A percentile compares a stretch with the other conserved stretches of the same genome.
These are phyloP conservation scores for Ochromonadaceae sp. DNA, from an alignment of 352 stramenopile species.

Conservation along the genomic window DNA sequence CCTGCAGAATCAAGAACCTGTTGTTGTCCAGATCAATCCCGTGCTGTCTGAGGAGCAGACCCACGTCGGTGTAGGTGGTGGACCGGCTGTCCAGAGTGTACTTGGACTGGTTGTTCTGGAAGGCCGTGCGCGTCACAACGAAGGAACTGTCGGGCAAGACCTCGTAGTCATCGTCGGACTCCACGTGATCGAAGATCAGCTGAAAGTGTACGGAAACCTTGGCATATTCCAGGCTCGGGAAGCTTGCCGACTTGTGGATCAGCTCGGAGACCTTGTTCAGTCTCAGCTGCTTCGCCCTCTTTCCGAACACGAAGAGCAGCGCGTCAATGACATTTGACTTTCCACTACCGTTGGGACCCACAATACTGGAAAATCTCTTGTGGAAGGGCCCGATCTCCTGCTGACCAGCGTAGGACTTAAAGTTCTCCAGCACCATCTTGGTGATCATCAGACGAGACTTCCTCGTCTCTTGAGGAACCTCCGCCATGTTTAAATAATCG, in stretches of 20 bases:
- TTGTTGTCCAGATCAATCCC: constrained; percentile 99
- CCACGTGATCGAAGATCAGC: constrained; percentile 79
- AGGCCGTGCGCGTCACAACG: constrained; percentile 78
- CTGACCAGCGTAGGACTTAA: constrained; percentile 95
- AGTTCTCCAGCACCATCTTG: constrained; percentile 96
- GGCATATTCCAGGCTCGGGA: constrained; percentile 73
- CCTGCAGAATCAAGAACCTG: constrained; percentile 95
- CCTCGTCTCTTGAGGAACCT: too few relatives aligned
- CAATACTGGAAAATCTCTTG: constrained; percentile 95
- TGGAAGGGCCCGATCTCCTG: constrained; percentile 96
- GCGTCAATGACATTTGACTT: constrained; percentile 99
- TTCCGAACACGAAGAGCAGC: constrained; percentile 99
- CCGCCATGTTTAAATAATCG: too few relatives aligned
- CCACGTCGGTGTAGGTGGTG: constrained; percentile 72
- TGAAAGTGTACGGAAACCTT: constrained; percentile 93
- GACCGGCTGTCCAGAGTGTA: constrained; percentile 87
- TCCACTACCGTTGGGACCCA: constrained; percentile 90
- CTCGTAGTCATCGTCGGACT: constrained; percentile 70
- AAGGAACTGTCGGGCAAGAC: constrained; percentile 72
- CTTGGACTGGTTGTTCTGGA: constrained; percentile 82
- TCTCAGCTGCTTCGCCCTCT: constrained; percentile 87
- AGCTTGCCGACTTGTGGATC: constrained; percentile 84
- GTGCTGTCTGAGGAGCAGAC: constrained; percentile 71
- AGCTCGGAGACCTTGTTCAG: constrained; percentile 90
- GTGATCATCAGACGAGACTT: constrained; percentile 93